Evolutionary conservation across 805 yeast genomes (phyloP).

Genomic region (Kluyveromyces lactis): DNA sequence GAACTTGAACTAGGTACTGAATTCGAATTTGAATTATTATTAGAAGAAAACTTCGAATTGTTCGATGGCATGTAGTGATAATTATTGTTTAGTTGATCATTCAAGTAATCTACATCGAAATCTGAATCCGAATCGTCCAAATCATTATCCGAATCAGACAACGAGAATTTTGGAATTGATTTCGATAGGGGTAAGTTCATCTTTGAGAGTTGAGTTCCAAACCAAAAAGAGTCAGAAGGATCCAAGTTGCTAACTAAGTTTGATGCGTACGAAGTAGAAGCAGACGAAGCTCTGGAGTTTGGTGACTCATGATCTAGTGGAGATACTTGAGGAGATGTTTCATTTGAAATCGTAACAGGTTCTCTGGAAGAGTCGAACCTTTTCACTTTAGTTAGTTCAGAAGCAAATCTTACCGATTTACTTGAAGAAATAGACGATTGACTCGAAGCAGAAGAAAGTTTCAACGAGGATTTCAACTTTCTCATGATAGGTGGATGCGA

Average conservation of each 20-base stretch:
- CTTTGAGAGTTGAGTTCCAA: constrained; percentile 9
- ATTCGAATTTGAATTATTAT: not conserved
- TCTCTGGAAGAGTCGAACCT: constrained; percentile 53
- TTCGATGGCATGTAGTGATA: not conserved
- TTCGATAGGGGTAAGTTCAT: constrained; percentile 6
- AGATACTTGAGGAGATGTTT: constrained; percentile 33
- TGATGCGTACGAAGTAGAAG: constrained; percentile 1
- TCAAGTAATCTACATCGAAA: not conserved
- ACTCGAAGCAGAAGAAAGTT: constrained; percentile 12
- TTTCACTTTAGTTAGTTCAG: constrained; percentile 51
- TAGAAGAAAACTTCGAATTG: not conserved
- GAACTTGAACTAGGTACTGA: not conserved
- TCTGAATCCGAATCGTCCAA: constrained; percentile 3
- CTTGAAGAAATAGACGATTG: constrained; percentile 31
- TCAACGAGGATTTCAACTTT: constrained; percentile 22
- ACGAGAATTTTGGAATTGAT: constrained; percentile 1
- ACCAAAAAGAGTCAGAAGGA: constrained; percentile 15
- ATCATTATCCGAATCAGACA: constrained; percentile 4
- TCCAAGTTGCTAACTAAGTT: constrained; percentile 3
- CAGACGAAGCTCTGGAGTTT: constrained; percentile 3
- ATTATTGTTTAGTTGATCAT: not conserved
- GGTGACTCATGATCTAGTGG: constrained; percentile 11
- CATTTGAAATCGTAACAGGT: constrained; percentile 56
- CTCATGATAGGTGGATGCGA: constrained; percentile 4
- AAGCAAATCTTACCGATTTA: constrained; percentile 53